These are phyloP conservation scores for Persicaria tinctoria DNA, from an alignment of 148 eudicot genomes.

Conservation along the genomic window DNA sequence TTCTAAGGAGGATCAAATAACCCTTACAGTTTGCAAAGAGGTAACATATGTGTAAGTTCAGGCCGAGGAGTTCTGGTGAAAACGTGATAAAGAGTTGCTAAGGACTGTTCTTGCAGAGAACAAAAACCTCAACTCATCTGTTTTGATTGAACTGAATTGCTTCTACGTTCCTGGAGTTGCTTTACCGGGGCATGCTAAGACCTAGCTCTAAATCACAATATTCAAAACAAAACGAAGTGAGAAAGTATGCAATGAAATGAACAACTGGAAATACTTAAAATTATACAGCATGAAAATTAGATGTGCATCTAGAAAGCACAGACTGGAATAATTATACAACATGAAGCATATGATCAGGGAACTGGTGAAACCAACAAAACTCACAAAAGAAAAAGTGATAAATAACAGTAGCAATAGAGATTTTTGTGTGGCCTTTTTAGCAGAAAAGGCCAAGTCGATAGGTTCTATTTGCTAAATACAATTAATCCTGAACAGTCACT, in stretches of 20 bases:
- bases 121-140: background rate
- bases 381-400: background rate
- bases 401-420: background rate
- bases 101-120: background rate
- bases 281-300: background rate
- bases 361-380: background rate
- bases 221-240: background rate
- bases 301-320: background rate
- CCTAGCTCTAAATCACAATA: slow-evolving; percentile 11
- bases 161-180: background rate
- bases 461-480: background rate
- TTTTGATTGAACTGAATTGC: background rate
- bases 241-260: background rate
- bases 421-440: background rate
- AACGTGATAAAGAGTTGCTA: background rate
- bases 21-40: background rate
- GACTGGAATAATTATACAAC: background rate
- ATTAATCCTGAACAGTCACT: background rate
- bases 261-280: background rate
- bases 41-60: background rate
- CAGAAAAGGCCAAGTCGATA: background rate
- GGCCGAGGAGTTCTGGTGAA: background rate
- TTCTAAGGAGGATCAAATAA: background rate
- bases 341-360: background rate
- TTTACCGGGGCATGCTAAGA: slow-evolving; percentile 13